phyloP scores from a whole-genome alignment of 2,329 filamentous ascomycete genomes.

The Fusarium miscanthi region DNA sequence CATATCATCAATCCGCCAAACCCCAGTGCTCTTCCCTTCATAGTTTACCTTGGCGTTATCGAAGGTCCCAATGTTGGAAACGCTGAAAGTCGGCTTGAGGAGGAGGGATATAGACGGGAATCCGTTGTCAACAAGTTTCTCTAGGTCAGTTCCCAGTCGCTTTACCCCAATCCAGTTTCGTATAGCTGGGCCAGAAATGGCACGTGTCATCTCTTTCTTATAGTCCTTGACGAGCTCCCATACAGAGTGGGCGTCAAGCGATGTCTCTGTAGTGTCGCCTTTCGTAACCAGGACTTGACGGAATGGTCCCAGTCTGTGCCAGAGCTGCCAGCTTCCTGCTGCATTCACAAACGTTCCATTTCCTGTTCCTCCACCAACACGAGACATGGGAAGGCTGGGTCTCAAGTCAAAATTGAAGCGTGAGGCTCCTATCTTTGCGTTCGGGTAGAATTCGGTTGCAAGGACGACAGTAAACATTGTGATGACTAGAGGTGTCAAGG shows the following conservation, averaged over 20 bases:
- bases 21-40: background rate
- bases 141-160: constrained; percentile 4
- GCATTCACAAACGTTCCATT: background rate
- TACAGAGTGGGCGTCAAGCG: background rate
- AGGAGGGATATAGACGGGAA: constrained; percentile 21
- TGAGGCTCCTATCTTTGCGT: constrained; percentile 33
- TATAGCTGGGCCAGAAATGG: background rate
- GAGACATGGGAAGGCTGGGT: background rate
- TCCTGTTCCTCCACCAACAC: background rate
- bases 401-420: constrained; percentile 27
- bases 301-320: background rate
- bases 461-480: constrained; percentile 25
- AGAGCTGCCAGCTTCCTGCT: constrained; percentile 4
- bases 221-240: constrained; percentile 21
- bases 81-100: constrained; percentile 18
- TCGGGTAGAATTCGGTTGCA: constrained; percentile 35
- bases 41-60: background rate
- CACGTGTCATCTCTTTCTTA: background rate
- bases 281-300: background rate
- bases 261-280: background rate
- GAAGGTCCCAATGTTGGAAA: constrained; percentile 22
- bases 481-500: constrained; percentile 40
- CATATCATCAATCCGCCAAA: constrained; percentile 32
- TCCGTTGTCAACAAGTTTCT: background rate
- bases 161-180: constrained; percentile 10